phyloP scores from a whole-genome alignment of 23 red algal species.

The Gracilaria domingensis region DNA sequence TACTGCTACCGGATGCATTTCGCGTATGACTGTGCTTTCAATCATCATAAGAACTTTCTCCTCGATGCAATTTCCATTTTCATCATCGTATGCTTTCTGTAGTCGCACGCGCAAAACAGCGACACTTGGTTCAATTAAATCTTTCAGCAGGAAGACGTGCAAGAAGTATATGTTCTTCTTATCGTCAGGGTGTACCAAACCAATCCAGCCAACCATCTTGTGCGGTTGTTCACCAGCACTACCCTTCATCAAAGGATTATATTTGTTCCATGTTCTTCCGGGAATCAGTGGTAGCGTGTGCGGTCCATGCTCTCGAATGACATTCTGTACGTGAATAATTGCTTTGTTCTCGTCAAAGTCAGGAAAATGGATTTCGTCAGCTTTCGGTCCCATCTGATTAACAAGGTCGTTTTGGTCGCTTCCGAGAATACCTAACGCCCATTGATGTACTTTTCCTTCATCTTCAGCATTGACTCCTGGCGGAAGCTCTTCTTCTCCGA shows the following conservation, averaged over 20 bases:
- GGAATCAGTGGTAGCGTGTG: background rate
- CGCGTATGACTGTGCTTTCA: background rate
- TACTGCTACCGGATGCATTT: background rate
- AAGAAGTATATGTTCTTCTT: background rate
- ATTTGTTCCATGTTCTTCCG: background rate
- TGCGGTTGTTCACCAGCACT: background rate
- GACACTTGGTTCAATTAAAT: background rate
- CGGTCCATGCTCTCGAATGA: background rate
- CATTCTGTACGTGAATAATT: background rate
- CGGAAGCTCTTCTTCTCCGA: background rate
- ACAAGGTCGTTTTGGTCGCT: background rate
- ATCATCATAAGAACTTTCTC: background rate
- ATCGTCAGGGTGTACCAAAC: background rate
- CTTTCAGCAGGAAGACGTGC: background rate
- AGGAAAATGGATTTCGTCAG: background rate
- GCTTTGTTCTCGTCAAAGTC: background rate
- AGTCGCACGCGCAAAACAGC: background rate
- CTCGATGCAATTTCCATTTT: background rate
- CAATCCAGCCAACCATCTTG: background rate
- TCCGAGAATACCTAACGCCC: background rate
- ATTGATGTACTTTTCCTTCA: background rate
- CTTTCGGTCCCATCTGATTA: background rate
- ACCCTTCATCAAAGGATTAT: background rate
- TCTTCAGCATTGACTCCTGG: background rate
- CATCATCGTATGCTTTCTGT: background rate